These are phyloP conservation scores for Neocucurbitaria cava DNA, from an alignment of 2,329 filamentous ascomycete genomes.

Conservation along the genomic window DNA sequence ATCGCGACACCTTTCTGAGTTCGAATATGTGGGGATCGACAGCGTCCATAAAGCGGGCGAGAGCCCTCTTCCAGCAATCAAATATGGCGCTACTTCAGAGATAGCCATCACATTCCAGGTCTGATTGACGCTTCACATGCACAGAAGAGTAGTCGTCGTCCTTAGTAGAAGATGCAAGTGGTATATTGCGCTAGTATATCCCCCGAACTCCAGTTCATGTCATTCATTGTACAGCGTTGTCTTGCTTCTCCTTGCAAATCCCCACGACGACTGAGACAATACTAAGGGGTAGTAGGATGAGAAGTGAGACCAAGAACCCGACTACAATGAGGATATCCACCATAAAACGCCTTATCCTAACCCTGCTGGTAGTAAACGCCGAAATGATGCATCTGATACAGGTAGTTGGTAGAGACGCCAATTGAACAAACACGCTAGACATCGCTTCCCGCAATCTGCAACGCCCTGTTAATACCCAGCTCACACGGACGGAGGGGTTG, in stretches of 20 bases:
- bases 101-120: no score
- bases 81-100: no score
- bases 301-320: conserved; percentile 13
- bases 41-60: no score
- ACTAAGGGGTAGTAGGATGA: conserved; percentile 8
- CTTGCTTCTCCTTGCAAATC: background rate
- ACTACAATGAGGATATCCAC: conserved; percentile 11
- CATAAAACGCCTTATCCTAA: conserved; percentile 11
- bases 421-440: background rate
- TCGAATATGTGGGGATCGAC: no score
- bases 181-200: conserved; percentile 27
- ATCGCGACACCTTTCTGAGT: no score
- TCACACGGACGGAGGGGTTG: background rate
- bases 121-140: no score
- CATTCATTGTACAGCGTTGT: conserved; percentile 7
- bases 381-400: conserved; percentile 15
- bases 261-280: conserved; percentile 2
- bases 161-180: conserved; percentile 20
- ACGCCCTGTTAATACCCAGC: conserved; percentile 6
- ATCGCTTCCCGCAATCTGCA: conserved; percentile 7
- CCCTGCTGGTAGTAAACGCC: conserved; percentile 16
- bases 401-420: background rate
- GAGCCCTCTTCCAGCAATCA: no score
- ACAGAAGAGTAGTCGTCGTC: no score
- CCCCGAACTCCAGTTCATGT: conserved; percentile 15